Conservation (phyloP, 176 grass and related monocot species). For the Musa acuminata region DNA sequence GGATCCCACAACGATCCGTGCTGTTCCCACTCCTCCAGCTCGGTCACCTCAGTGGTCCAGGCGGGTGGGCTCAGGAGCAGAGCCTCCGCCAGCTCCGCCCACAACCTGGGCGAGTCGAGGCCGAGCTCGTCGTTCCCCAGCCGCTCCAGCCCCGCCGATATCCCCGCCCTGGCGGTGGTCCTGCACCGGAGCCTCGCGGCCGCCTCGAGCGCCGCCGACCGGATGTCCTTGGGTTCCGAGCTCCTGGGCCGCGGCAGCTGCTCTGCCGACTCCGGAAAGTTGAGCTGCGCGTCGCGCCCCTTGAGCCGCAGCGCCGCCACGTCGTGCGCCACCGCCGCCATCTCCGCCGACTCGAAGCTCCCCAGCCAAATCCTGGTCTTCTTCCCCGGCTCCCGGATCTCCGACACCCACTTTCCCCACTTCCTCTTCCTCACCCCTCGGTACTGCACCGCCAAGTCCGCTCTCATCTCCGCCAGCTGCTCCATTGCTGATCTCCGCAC, state of each 20-base stretch:
- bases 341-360: constrained; percentile 88
- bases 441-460: constrained; percentile 29
- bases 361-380: constrained; percentile 95
- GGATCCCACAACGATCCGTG: constrained; percentile 54
- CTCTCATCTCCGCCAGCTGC: constrained; percentile 3
- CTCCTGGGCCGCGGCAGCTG: constrained; percentile 54
- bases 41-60: constrained; percentile 27
- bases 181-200: constrained; percentile 36
- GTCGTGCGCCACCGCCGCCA: constrained; percentile 87
- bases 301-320: constrained; percentile 62
- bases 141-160: not conserved
- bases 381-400: constrained; percentile 97
- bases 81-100: constrained; percentile 82
- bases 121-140: constrained; percentile 42
- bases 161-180: constrained; percentile 21
- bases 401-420: constrained; percentile 93
- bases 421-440: constrained; percentile 85
- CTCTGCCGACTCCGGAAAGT: constrained; percentile 52
- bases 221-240: constrained; percentile 61
- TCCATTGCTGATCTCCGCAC: not conserved
- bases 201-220: constrained; percentile 74
- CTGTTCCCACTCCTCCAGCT: constrained; percentile 67
- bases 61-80: constrained; percentile 74
- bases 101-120: constrained; percentile 56
- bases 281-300: constrained; percentile 55